Evolutionary conservation across 2,329 filamentous ascomycete genomes (phyloP), one percentile per base, ranked within the genome.

Genomic region (Fusarium euwallaceae): DNA sequence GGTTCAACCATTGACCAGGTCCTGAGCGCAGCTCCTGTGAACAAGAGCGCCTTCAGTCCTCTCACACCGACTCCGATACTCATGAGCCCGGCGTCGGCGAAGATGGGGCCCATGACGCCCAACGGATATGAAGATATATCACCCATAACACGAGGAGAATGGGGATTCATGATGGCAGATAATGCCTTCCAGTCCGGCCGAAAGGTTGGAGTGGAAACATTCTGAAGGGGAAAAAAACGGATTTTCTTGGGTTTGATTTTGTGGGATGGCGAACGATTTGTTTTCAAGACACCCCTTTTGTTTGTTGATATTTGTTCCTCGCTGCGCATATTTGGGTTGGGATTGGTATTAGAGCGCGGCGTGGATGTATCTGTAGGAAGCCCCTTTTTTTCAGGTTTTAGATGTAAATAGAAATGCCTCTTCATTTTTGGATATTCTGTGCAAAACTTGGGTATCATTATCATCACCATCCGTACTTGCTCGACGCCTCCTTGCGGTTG

Each of bases 401-500:
- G 55, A 67, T 62, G 69, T 62, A 63, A 58, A 61, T 48, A 27
- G 20, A 22, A 63, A 60, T 63, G 41, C 55, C 48, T 61, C 56
- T 37, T 56, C 39, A 66, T 71, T 74, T 53, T 72, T 68, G 41
- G 48, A 64, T 58, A 60, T 58, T 32, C 62, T 66, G 58, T 34
- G 62, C 64, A 59, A 69, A 41, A 36, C 29, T 24, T 66, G 77
- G 78, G 78, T 79, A 79, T 78, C 77, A 73, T 73, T 53, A 45
- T 73, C 63, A 84, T 76, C 66, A 85, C 94, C 95, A 98, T 6
- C 95, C 95, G 84, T 98, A 98, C 78, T 90, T 91, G 67, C 90
- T 92, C 5, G 93, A 94, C 22, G 94, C 94, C 81, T 98, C 95
- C 78, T 90, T 92, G 82, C 94, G 92, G 79, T 95, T 97, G 78